Conservation (phyloP, 2,329 filamentous ascomycete species). For the Sporothrix pseudoabietina region DNA sequence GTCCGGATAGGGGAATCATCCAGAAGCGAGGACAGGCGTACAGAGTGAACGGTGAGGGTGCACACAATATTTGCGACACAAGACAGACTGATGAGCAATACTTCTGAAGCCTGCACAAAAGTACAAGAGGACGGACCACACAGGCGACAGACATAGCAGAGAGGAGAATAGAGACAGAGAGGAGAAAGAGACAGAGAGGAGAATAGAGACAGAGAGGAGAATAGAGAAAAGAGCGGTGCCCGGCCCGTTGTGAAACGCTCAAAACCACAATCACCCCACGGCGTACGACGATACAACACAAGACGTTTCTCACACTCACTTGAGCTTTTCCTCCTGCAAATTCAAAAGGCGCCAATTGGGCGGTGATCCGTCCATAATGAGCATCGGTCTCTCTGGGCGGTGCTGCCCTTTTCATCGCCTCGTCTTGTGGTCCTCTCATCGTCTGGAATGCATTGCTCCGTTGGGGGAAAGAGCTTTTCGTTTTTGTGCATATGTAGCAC, state of each 20-base stretch:
- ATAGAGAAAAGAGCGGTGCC: not conserved
- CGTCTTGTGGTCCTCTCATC: not conserved
- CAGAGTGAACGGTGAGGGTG: not conserved
- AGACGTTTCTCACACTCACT: not conserved
- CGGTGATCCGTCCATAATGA: not conserved
- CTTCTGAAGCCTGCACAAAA: too few species aligned
- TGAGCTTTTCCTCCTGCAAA: not conserved
- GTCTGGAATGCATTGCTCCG: not conserved
- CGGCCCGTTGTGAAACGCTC: constrained; percentile 3
- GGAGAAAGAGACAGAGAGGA: too few species aligned
- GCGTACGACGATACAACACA: not conserved
- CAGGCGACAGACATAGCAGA: too few species aligned
- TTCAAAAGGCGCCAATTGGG: not conserved
- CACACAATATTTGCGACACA: not conserved
- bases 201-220: too few species aligned
- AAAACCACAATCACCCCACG: not conserved
- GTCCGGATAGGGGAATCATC: not conserved
- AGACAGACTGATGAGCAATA: not conserved
- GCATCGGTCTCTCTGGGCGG: not conserved
- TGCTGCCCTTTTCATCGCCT: not conserved
- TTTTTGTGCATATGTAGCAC: not conserved
- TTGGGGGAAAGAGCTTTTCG: not conserved
- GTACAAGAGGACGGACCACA: too few species aligned
- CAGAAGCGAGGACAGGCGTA: constrained; percentile 1
- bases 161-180: too few species aligned